Evolutionary conservation across 495 filamentous ascomycete species (phyloP).

Genomic region (Hypoxylon rickii): DNA sequence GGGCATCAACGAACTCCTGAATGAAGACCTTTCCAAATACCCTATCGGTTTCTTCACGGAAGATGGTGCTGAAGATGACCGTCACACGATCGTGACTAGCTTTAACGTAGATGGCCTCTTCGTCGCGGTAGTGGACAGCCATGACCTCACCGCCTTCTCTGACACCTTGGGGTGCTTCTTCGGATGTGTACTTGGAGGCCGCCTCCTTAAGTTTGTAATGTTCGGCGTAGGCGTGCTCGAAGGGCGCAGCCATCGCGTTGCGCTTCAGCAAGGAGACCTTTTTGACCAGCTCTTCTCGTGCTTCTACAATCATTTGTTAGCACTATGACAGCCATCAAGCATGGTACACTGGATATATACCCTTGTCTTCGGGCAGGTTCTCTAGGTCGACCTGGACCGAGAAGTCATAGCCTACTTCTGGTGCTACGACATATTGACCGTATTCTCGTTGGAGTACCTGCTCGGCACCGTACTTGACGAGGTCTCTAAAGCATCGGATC

Average conservation of each 20-base stretch:
- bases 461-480: slow-evolving; percentile 90
- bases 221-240: slow-evolving; percentile 94
- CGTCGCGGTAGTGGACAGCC: slow-evolving; percentile 96
- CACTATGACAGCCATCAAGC: background rate
- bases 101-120: slow-evolving; percentile 99
- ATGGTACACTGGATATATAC: slow-evolving; percentile 37
- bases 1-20: slow-evolving; percentile 94
- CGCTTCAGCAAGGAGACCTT: slow-evolving; percentile 89
- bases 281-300: slow-evolving; percentile 79
- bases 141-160: slow-evolving; percentile 89
- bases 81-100: slow-evolving; percentile 95
- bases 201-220: slow-evolving; percentile 83
- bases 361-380: slow-evolving; percentile 76
- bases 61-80: slow-evolving; percentile 98
- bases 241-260: slow-evolving; percentile 97
- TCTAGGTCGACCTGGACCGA: slow-evolving; percentile 87
- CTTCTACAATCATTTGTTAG: slow-evolving; percentile 56
- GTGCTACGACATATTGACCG: slow-evolving; percentile 82
- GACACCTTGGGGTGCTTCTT: slow-evolving; percentile 87
- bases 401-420: slow-evolving; percentile 93
- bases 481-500: slow-evolving; percentile 91
- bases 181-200: slow-evolving; percentile 85
- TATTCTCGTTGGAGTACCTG: slow-evolving; percentile 92
- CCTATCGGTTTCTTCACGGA: slow-evolving; percentile 94
- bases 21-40: slow-evolving; percentile 96